Base-by-base conservation (phyloP, 2,329 filamentous ascomycete species). In the Camptophora hylomeconis region DNA sequence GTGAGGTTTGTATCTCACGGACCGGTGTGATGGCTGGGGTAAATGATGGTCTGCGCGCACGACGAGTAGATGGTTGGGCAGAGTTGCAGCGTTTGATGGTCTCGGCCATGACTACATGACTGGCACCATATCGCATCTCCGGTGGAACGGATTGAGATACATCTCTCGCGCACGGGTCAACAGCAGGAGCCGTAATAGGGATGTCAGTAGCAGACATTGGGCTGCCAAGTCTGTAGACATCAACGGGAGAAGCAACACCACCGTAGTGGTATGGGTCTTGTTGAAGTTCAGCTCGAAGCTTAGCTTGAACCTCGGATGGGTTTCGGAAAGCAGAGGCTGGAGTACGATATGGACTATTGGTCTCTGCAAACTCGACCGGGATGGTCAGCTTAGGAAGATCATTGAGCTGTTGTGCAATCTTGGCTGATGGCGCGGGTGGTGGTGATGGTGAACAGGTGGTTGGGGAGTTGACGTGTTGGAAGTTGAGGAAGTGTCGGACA, bases 141-240 rank as follows among this genome's bases (percentile, higher is more conserved):
- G 87, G 87, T 23, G 87, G 87, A 0, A 94, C 87, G 4, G 86
- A 94, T 53, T 93, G 83, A 15, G 83, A 92, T 25, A 67, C 63
- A 47, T 89, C 78, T 28, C 87, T 78, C 24, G 77, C 67, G 17
- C 92, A 64, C 5, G 80, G 80, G 0, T 77, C 80, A 10, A 73
- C 45, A 1, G 72, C 71, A 23, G 86, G 63, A 3, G 76, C 69
- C 1, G 81, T 89, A 35, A 92, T 58, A 1, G 87, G 86, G 8
- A 86, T 74, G 50, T 94, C 87, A 65, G 87, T 77, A 48, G 92
- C 84, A 2, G 86, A 92, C 51, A 86, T 80, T 10, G 86, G 84
- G 0, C 82, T 92, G n/a, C 73, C 77, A 39, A 82, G 76, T 31
- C 80, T 74, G 56, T 84, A 86, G 22, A 77, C 69, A 27, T 66